Evolutionary conservation across 257 asterid genomes (phyloP), one percentile per base, ranked within the genome.

Genomic region (Nicotiana attenuata): DNA sequence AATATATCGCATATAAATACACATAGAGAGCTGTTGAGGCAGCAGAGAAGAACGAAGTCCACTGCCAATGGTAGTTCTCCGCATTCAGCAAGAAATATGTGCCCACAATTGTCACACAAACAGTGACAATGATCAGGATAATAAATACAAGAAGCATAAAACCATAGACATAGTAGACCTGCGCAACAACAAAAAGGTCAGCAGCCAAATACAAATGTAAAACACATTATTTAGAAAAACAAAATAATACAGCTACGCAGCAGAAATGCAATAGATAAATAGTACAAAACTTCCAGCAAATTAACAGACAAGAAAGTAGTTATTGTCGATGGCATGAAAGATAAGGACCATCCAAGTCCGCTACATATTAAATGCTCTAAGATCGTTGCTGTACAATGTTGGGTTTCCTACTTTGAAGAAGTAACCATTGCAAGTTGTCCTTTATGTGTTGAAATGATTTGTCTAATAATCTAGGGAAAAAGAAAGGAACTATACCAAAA

Each of bases 61-160:
- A 93, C 26, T 91, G 97, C 97, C 97, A 93, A 80, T 93, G 93
- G 84, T 93, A 91, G 86, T 93, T 92, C 90, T 93, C 97, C 4
- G 97, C 97, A 84, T 92, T 93, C 87, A 93, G 91, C 89, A 93
- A 83, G 95, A 93, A 93, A 87, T 93, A 93, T n/a, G 97, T 89
- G 57, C 97, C 97, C 80, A 93, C 97, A 45, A 93, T 93, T 24
- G 97, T 93, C 80, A 93, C 97, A 50, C 97, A 93, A n/a, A 93
- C 85, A 17, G 97, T 91, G 82, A 93, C 97, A 52, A 93, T 92
- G 85, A 93, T 91, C 78, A 93, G 90, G 84, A 93, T 93, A 71
- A 93, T 90, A 87, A 92, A 92, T 77, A 93, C 97, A 5, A 93
- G 93, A 47, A 93, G 87, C 97, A 93, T 93, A 88, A 93, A 93